Percentiles rank a stretch among this genome's conserved stretches.
Conservation (phyloP, 1,284 basidiomycete species). For the Trichosporon faecale region DNA sequence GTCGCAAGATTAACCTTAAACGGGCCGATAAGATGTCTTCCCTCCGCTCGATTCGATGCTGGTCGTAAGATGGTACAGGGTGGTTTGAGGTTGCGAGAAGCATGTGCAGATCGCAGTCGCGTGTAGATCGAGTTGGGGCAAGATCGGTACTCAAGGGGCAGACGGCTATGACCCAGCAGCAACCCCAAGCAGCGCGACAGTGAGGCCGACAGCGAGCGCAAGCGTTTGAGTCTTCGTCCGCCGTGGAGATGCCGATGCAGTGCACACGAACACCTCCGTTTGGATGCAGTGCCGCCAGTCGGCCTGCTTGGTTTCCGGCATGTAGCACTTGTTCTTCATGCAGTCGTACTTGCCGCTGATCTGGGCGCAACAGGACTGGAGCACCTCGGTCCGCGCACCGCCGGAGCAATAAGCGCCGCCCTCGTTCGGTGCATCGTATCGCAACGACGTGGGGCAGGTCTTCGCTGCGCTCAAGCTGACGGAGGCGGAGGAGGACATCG, state of each 20-base stretch:
- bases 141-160: background rate
- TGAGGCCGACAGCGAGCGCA: background rate
- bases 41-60: background rate
- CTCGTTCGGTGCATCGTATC: background rate
- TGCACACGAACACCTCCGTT: background rate
- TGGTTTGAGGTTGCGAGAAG: too few species aligned
- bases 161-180: background rate
- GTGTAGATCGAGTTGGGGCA: background rate
- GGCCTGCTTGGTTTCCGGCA: background rate
- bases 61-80: too few species aligned
- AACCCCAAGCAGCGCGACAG: background rate
- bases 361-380: background rate
- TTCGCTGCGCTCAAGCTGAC: background rate
- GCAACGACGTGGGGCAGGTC: background rate
- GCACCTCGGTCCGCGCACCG: background rate
- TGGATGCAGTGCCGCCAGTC: background rate
- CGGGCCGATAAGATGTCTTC: background rate
- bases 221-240: background rate
- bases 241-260: background rate
- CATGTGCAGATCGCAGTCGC: background rate
- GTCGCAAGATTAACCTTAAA: background rate
- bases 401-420: constrained; percentile 5
- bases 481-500: background rate
- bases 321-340: constrained; percentile 11
- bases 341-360: background rate